Evolutionary conservation across 306 rosid genomes (phyloP), one percentile per base, ranked within the genome.

Genomic region (Aeschynomene evenia): DNA sequence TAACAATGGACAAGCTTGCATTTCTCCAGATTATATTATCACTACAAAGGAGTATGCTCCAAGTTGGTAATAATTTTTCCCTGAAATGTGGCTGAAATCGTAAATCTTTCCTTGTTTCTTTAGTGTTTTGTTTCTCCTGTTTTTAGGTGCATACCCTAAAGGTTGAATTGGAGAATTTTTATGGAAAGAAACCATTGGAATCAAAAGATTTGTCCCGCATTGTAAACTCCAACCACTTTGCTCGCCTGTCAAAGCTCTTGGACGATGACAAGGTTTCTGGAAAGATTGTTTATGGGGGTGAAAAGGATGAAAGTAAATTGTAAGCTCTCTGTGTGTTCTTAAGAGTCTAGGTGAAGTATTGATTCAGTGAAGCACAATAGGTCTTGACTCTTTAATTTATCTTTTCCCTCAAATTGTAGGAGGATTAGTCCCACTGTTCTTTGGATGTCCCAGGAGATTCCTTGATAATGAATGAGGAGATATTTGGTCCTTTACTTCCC

Each of bases 401-500:
- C 49, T 36, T 52, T 72, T 50, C 54, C 20, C 66, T 57, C 72
- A 33, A 82, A 59, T 19, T 34, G 33, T 84, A 95, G 99, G 89
- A 82, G 78, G 84, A 89, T 95, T 77, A 80, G 91, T 74, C 99
- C 99, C 36, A 95, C 99, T 70, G 15, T 95, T 83, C 87, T 95
- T 79, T 95, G 49, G 96, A 95, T 67, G 95, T 86, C 21, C 96
- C 97, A 2, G 83, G 40, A 53, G 89, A 95, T 78, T 87, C 97
- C 40, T 37, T 87, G 73, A 82, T 95, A 57, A 91, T 95, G 99
- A 73, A 13, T 23, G 99, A 95, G 60, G 99, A 95, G 79, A 95
- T 95, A 61, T 95, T 95, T 66, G 99, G 99, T 74, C 99, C 99
- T 21, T 81, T 95, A 74, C 96, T 95, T 80, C 97, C 99, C 72